Evolutionary conservation across 169 alveolate species (phyloP).

Genomic region (Amoebophrya sp.): DNA sequence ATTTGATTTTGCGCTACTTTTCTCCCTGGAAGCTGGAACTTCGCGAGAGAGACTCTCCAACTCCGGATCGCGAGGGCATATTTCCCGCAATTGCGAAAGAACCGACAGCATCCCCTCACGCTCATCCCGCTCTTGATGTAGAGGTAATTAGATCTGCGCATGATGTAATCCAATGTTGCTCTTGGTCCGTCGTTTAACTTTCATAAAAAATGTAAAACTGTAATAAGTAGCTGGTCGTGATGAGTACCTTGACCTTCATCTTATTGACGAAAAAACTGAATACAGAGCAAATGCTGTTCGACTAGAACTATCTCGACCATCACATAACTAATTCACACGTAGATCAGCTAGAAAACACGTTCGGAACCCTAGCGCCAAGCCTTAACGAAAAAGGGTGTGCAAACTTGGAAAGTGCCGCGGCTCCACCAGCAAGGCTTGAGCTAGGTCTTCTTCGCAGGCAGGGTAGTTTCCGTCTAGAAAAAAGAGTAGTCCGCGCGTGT

Average conservation of each 20-base stretch:
- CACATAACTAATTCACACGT: too few species aligned
- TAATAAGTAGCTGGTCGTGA: too few species aligned
- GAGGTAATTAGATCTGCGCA: too few species aligned
- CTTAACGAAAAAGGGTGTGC: neutral
- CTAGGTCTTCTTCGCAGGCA: neutral
- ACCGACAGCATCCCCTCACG: neutral
- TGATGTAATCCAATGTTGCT: too few species aligned
- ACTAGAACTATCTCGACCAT: too few species aligned
- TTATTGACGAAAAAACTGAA: too few species aligned
- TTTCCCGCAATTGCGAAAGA: neutral
- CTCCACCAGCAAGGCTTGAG: neutral
- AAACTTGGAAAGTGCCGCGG: neutral
- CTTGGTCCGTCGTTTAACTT: too few species aligned
- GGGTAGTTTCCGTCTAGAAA: neutral
- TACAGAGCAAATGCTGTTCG: too few species aligned
- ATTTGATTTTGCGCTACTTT: too few species aligned
- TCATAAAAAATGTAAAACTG: too few species aligned
- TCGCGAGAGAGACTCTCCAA: neutral
- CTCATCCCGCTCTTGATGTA: neutral
- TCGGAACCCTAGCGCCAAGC: neutral
- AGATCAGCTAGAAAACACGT: too few species aligned
- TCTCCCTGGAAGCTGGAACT: neutral
- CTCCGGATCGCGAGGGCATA: neutral
- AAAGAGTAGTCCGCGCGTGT: neutral
- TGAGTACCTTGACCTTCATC: too few species aligned